Evolutionary conservation across 768 basidiomycete genomes (phyloP), one percentile per base, ranked within the genome.

Genomic region (Sutorius australiensis): DNA sequence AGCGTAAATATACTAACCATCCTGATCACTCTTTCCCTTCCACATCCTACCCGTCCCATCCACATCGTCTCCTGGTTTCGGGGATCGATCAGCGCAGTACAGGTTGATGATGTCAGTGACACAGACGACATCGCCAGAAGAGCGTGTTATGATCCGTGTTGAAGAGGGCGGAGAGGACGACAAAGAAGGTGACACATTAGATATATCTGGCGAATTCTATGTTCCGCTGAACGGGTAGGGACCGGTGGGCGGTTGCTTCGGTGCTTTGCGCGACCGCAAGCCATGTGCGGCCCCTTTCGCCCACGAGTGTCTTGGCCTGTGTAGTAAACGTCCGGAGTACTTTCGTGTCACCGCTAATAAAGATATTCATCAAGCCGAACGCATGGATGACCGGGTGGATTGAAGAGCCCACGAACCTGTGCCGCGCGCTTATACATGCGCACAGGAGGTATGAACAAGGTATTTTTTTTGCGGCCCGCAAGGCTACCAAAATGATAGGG

Each of bases 11-110:
- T 9, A 19, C 40, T 7, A 10, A 45, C 38, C 51, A 1, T 11
- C 16, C 24, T 13, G 3, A 30, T 50, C 46, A 60, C 24, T 53
- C 6, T 6, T 17, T 19, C 40, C 43, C 46, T 53, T 55, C 30
- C 24, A 66, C 34, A 5, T 3, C 0, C 80, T 79, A 81, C 0
- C 75, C 79, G 0, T 69, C 64, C 81, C 82, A 82, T 0, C 79
- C 80, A n/a, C 72, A 72, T 34, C 82, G 62, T 19, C 71, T 70
- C 17, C 82, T 81, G 14, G 69, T 53, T 12, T 44, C 50, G n/a
- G 0, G 2, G 40, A 3, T 61, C 44, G 32, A 42, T 5, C 10
- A 32, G 46, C 73, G 61, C 36, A 11, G 19, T 49, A 61, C 47
- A 68, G 41, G 53, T 39, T 72, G 53, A 86, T 84, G 2, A 69